Percentiles rank a stretch among this genome's conserved stretches.
phyloP scores from a whole-genome alignment of 2,329 filamentous ascomycete genomes.

The Verticillium alfalfae region DNA sequence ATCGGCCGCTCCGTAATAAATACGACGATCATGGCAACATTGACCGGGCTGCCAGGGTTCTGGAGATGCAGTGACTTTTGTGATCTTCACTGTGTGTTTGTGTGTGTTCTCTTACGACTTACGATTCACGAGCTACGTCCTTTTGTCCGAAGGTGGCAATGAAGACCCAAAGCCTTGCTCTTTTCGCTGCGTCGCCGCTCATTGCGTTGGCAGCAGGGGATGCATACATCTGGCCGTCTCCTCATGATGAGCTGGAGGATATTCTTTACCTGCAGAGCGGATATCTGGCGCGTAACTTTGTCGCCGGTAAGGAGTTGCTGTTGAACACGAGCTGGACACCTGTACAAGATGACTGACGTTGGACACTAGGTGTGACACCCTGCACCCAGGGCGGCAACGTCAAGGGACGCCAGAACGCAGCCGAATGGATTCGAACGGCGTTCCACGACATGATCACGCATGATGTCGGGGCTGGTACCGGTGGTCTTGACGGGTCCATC shows the following conservation, averaged over 20 bases:
- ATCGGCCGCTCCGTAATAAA: not conserved
- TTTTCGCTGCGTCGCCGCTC: not conserved
- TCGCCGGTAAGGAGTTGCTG: conserved; percentile 10
- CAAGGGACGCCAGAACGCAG: conserved; percentile 17
- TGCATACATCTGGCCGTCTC: conserved; percentile 14
- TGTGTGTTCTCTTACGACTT: not conserved
- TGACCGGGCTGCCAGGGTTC: not conserved
- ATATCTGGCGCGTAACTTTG: conserved; percentile 13
- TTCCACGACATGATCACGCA: conserved; percentile 23
- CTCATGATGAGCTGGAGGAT: conserved; percentile 14
- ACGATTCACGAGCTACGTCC: not conserved
- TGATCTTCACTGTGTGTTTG: not conserved
- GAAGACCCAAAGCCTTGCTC: not conserved
- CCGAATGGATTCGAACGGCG: conserved; percentile 24
- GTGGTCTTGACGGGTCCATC: conserved; percentile 24
- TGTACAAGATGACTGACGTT: not conserved
- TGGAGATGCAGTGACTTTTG: not conserved
- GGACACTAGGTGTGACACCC: conserved; percentile 6
- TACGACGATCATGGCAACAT: not conserved
- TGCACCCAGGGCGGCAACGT: conserved; percentile 14
- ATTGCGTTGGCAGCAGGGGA: not conserved
- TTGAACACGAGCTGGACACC: not conserved
- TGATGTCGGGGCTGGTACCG: conserved; percentile 16
- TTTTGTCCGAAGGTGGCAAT: not conserved
- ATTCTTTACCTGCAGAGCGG: conserved; percentile 13